Base-by-base conservation (phyloP, 177 flowering plant species). In the Vitis hybrid region DNA sequence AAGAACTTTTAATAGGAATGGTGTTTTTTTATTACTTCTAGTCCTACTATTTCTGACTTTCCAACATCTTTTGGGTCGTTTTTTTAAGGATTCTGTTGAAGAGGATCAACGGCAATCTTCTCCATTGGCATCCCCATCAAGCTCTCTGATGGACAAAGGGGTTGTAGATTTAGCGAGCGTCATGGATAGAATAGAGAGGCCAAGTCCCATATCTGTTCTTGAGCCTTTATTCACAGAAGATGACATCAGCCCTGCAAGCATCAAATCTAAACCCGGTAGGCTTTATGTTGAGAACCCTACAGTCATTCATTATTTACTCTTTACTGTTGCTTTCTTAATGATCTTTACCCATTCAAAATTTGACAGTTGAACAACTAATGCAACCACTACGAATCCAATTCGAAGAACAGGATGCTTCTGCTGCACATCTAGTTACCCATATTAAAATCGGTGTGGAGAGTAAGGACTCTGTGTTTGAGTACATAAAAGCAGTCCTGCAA, bases 121-220 rank as follows among this genome's bases (percentile, higher is more conserved):
- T 67, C 68, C 80, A 12, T 59, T 71, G 60, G 63, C 73, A 55
- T 83, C 83, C 52, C 82, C 85, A 2, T 59, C 82, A 49, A 68
- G 76, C 67, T 79, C 79, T 77, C 71, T 65, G 64, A 65, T 61
- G 19, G 62, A 34, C 48, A 71, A 64, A 19, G 79, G 77, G 52
- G 67, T 66, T 60, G 85, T 82, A 77, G 77, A 77, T 75, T 52
- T 67, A 26, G 87, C 82, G 45, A 71, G 48, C 62, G 50, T 68
- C 64, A 58, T 34, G 56, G 92, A 91, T 14, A 74, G 72, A 70
- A 72, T 76, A 59, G 94, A 85, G 76, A 70, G 89, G 62, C 89
- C 88, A 26, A 96, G 98, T 80, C 99, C 99, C 14, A 75, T 91
- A 51, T 96, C 99, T 60, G 92, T 96, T 72, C 95, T 96, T 64